Conservation (phyloP, 768 basidiomycete genomes). For the Tricholoma terreum region DNA sequence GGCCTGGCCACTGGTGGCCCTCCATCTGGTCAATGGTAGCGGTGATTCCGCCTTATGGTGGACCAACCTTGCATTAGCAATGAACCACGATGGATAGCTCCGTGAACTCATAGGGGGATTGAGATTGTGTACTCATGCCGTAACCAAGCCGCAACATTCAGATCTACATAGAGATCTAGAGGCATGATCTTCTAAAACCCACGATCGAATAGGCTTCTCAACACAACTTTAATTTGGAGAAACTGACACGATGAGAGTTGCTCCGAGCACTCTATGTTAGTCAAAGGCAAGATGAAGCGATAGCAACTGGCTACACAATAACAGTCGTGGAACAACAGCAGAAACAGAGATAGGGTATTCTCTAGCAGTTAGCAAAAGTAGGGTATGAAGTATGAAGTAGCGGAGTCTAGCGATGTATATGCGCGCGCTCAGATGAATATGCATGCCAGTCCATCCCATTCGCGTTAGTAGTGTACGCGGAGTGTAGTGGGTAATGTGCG, state of each 20-base stretch:
- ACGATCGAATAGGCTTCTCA: conserved; percentile 27
- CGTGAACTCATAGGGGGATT: conserved; percentile 9
- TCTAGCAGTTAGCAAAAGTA: conserved; percentile 3
- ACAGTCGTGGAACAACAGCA: not conserved
- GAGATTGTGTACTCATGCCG: conserved; percentile 18
- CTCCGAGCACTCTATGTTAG: not conserved
- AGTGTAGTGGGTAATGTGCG: conserved; percentile 42
- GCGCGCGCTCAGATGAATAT: conserved; percentile 64
- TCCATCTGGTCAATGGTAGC: not conserved
- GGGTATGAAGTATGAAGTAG: not conserved
- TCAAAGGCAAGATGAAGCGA: not conserved
- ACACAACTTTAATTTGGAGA: not conserved
- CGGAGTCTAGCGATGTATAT: conserved; percentile 49
- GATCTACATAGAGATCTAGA: conserved; percentile 9
- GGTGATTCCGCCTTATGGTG: not conserved
- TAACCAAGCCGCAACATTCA: conserved; percentile 6
- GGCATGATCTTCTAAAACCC: conserved; percentile 29
- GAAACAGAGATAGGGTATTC: conserved; percentile 14
- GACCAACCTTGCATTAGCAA: not conserved
- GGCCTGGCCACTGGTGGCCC: not conserved
- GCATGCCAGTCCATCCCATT: conserved; percentile 60
- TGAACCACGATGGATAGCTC: not conserved
- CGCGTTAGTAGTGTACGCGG: conserved; percentile 42
- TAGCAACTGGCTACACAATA: not conserved
- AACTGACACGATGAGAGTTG: not conserved